Evolutionary conservation across 139 green algal genomes (phyloP).

Genomic region (Chlorella sp.): DNA sequence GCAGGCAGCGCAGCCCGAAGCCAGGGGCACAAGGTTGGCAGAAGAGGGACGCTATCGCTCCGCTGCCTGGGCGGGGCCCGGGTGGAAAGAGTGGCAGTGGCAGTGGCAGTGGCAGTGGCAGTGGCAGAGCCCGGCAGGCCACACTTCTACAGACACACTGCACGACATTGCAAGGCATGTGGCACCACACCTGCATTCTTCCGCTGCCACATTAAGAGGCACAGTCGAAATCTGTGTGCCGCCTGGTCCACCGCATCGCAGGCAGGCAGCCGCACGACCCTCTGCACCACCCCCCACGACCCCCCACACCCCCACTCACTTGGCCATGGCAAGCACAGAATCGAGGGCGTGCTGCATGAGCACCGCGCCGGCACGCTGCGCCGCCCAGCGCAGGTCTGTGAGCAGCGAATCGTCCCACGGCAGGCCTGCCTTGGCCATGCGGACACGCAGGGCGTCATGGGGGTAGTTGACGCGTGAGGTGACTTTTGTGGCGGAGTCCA

Average conservation of each 20-base stretch:
- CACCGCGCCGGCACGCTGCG: conserved; percentile 44
- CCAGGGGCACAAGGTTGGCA: not conserved
- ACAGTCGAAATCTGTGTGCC: not conserved
- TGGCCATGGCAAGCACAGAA: not conserved
- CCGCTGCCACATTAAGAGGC: not conserved
- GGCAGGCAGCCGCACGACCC: not conserved
- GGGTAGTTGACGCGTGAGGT: conserved; percentile 4
- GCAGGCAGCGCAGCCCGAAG: not conserved
- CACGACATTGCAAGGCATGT: too few species aligned
- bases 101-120: too few species aligned
- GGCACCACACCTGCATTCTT: not conserved
- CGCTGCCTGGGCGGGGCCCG: too few species aligned
- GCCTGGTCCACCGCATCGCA: not conserved
- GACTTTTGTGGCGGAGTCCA: not conserved
- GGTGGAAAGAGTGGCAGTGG: too few species aligned
- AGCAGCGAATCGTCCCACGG: conserved; percentile 56
- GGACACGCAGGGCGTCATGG: conserved; percentile 34
- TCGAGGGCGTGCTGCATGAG: conserved; percentile 51
- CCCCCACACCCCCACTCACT: not conserved
- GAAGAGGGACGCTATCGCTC: too few species aligned
- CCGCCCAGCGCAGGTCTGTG: conserved; percentile 35
- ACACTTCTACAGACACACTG: too few species aligned
- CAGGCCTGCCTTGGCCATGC: conserved; percentile 45
- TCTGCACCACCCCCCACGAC: not conserved
- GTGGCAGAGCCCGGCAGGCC: too few species aligned